Evolutionary conservation across 805 yeast genomes (phyloP).

Genomic region (Hanseniaspora lindneri): DNA sequence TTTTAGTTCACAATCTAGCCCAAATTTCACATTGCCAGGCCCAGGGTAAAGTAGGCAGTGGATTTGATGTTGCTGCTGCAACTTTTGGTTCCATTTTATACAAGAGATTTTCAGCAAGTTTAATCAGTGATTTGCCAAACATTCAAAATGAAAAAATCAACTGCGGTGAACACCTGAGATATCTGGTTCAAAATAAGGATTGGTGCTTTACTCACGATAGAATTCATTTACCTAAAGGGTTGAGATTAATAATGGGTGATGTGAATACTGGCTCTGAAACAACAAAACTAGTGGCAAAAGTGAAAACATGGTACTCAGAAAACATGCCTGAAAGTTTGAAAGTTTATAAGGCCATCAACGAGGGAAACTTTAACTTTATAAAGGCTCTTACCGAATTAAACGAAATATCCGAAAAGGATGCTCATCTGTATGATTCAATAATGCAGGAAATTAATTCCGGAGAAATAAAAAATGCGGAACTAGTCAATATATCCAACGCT

Average conservation of each 20-base stretch:
- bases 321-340: slow-evolving; percentile 39
- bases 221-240: slow-evolving; percentile 54
- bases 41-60: slow-evolving; percentile 91
- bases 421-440: slow-evolving; percentile 30
- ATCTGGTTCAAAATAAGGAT: slow-evolving; percentile 33
- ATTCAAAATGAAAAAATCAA: slow-evolving; percentile 19
- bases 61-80: slow-evolving; percentile 95
- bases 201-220: slow-evolving; percentile 53
- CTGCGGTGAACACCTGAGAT: slow-evolving; percentile 27
- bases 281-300: slow-evolving; percentile 72
- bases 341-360: slow-evolving; percentile 46
- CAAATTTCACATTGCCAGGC: slow-evolving; percentile 89
- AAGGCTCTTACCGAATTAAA: slow-evolving; percentile 35
- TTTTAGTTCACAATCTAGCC: slow-evolving; percentile 63
- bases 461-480: slow-evolving; percentile 15
- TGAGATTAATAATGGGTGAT: slow-evolving; percentile 82
- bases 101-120: slow-evolving; percentile 53
- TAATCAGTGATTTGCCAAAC: slow-evolving; percentile 33
- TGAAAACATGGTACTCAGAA: slow-evolving; percentile 53
- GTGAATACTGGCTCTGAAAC: slow-evolving; percentile 88
- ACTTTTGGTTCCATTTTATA: slow-evolving; percentile 80
- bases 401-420: slow-evolving; percentile 25
- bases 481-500: slow-evolving; percentile 23
- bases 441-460: slow-evolving; percentile 20
- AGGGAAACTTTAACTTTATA: slow-evolving; percentile 49